A percentile compares a stretch with the other conserved stretches of the same genome.
Evolutionary conservation across 2,329 filamentous ascomycete species (phyloP).

Genomic region (Trichoderma breve): DNA sequence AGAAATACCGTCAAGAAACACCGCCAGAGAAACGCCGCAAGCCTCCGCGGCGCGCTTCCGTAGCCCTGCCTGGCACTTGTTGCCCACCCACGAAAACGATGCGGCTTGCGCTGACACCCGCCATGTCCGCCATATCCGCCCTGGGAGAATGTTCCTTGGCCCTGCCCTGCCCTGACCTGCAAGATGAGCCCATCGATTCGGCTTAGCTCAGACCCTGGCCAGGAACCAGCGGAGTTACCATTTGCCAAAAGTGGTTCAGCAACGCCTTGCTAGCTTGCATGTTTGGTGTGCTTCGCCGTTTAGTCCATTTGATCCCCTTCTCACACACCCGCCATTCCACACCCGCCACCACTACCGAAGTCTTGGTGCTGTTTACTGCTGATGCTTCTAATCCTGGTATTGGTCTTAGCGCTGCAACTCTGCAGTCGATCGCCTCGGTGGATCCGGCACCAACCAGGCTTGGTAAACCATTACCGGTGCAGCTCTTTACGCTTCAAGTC

Average conservation of each 20-base stretch:
- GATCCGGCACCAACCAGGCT: background rate
- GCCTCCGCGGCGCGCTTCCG: background rate
- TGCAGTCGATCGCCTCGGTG: background rate
- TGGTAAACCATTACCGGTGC: background rate
- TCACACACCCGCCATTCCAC: background rate
- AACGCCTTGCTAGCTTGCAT: background rate
- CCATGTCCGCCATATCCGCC: background rate
- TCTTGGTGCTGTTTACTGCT: slow-evolving; percentile 4
- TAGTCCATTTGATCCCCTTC: background rate
- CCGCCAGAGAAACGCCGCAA: background rate
- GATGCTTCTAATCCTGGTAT: background rate
- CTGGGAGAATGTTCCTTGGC: background rate
- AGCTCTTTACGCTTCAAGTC: background rate
- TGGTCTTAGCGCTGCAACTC: background rate
- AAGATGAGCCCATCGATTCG: background rate
- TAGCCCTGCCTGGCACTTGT: background rate
- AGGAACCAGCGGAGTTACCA: background rate
- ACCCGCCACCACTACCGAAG: background rate
- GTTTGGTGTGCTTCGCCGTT: background rate
- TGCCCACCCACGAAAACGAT: background rate
- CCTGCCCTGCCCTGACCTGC: background rate
- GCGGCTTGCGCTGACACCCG: background rate
- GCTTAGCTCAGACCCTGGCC: background rate
- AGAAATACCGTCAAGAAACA: background rate
- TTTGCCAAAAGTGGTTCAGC: background rate